Evolutionary conservation across 768 basidiomycete species (phyloP).

Genomic region (Chalciporus chontae): DNA sequence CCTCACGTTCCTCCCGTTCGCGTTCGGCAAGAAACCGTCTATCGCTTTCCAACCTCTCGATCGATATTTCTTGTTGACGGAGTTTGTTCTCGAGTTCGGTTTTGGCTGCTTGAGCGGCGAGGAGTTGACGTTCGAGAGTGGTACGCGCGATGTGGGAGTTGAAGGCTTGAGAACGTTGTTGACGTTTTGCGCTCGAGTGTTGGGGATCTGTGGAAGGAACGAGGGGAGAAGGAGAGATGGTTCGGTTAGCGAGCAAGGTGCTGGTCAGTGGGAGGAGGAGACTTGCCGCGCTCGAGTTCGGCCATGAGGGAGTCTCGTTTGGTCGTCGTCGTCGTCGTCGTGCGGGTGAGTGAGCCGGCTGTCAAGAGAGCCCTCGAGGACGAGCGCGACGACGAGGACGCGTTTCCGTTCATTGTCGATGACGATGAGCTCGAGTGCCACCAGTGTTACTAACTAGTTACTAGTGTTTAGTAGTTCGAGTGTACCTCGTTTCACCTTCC

Average conservation of each 20-base stretch:
- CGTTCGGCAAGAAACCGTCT: conserved; percentile 64
- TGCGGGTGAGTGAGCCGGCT: conserved; percentile 10
- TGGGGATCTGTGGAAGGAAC: conserved; percentile 50
- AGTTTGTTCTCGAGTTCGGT: conserved; percentile 66
- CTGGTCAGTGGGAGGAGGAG: not conserved
- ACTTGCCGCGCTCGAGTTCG: conserved; percentile 61
- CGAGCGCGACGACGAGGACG: conserved; percentile 15
- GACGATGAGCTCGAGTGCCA: not conserved
- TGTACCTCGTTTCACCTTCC: too few species aligned
- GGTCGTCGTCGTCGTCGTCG: conserved; percentile 29
- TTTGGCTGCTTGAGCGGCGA: conserved; percentile 56
- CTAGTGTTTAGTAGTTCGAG: too few species aligned
- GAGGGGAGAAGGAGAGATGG: too few species aligned
- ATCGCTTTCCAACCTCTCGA: conserved; percentile 70
- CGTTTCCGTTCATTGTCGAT: conserved; percentile 8
- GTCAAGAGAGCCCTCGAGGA: conserved; percentile 4
- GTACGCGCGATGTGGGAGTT: conserved; percentile 59
- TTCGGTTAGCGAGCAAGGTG: not conserved
- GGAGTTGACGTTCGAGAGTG: conserved; percentile 64
- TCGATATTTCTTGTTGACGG: conserved; percentile 55
- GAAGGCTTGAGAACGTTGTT: conserved; percentile 60
- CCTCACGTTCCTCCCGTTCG: conserved; percentile 65
- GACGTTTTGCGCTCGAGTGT: conserved; percentile 62
- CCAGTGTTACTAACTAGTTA: too few species aligned
- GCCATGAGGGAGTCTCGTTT: conserved; percentile 68